A percentile compares a stretch with the other conserved stretches of the same genome.
Conservation (phyloP, 2,329 filamentous ascomycete genomes). For the Colletotrichum falcatum region DNA sequence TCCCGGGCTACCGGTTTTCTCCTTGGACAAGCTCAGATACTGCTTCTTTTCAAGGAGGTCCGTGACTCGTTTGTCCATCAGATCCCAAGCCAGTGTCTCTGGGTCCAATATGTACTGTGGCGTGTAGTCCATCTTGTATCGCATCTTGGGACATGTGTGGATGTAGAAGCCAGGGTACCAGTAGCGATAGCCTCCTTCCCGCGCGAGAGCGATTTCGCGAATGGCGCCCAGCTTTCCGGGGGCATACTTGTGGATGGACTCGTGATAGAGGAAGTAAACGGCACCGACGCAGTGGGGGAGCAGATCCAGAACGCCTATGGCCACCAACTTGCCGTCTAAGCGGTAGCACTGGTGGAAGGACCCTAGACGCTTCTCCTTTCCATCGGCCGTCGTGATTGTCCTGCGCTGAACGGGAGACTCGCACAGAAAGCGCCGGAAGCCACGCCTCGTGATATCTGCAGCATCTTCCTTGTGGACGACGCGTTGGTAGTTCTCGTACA, state of each 20-base stretch:
- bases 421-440: constrained; percentile 82
- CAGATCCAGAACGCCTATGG: constrained; percentile 81
- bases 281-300: constrained; percentile 82
- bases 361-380: constrained; percentile 69
- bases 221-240: constrained; percentile 83
- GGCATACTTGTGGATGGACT: constrained; percentile 75
- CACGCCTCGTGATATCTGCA: constrained; percentile 66
- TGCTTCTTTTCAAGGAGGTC: constrained; percentile 63
- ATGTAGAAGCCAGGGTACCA: constrained; percentile 90
- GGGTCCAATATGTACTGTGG: constrained; percentile 82
- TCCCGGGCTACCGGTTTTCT: constrained; percentile 43
- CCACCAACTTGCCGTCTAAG: constrained; percentile 79
- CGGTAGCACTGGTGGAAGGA: constrained; percentile 88
- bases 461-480: constrained; percentile 77
- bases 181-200: constrained; percentile 76
- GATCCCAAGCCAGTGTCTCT: constrained; percentile 71
- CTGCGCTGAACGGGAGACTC: constrained; percentile 71
- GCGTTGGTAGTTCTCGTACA: constrained; percentile 82
- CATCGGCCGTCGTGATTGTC: constrained; percentile 58
- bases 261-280: constrained; percentile 86
- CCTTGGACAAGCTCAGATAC: constrained; percentile 64
- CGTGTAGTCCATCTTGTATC: constrained; percentile 83
- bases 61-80: constrained; percentile 65
- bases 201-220: constrained; percentile 77
- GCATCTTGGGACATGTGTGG: constrained; percentile 84